phyloP scores from a whole-genome alignment of 306 rosid genomes.

The Fragaria iinumae region DNA sequence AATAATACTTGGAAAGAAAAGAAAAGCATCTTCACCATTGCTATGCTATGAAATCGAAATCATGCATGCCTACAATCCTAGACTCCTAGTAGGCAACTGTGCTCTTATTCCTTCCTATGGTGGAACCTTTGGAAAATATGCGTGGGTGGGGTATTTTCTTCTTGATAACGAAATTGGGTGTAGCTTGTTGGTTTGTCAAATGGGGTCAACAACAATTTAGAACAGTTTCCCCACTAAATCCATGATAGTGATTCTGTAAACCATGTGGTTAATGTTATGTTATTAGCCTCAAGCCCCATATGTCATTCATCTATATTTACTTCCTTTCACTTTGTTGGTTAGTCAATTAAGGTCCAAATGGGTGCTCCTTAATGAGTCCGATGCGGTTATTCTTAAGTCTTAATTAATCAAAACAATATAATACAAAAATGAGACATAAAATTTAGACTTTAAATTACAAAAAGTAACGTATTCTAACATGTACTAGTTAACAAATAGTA shows the following conservation, averaged over 20 bases:
- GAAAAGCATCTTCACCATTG: constrained; percentile 39
- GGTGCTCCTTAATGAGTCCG: not conserved
- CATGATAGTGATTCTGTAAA: constrained; percentile 34
- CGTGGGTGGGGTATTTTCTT: constrained; percentile 37
- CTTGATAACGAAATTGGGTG: constrained; percentile 27
- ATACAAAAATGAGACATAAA: no score
- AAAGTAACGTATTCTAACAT: no score
- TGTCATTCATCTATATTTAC: not conserved
- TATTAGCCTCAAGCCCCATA: constrained; percentile 2
- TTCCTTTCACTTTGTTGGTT: not conserved
- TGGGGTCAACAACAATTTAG: constrained; percentile 27
- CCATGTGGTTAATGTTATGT: constrained; percentile 4
- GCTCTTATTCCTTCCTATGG: constrained; percentile 25
- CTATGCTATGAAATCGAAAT: constrained; percentile 25
- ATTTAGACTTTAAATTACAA: no score
- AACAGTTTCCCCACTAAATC: constrained; percentile 42
- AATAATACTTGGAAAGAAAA: constrained; percentile 18
- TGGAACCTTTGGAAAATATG: constrained; percentile 23
- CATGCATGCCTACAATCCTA: constrained; percentile 43
- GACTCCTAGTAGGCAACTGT: constrained; percentile 37
- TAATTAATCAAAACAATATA: no score
- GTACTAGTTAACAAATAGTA: no score
- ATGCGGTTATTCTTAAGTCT: no score
- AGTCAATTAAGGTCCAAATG: not conserved
- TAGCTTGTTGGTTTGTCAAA: constrained; percentile 32